A percentile compares a stretch with the other conserved stretches of the same genome.
Conservation (phyloP, 2,329 filamentous ascomycete genomes). For the Dactylellina leptospora region DNA sequence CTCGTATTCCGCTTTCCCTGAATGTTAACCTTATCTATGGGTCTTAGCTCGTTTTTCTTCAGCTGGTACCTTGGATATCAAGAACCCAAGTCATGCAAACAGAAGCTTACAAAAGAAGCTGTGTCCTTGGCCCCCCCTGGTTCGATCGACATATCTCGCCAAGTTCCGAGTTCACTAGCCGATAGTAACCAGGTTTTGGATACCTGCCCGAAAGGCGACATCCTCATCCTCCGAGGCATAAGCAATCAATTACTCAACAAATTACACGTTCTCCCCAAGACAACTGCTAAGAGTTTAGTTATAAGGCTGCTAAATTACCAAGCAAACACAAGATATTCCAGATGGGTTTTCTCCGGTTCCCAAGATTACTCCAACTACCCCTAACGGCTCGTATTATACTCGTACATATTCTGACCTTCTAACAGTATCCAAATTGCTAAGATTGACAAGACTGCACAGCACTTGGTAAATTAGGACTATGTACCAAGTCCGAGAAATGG, state of each 20-base stretch:
- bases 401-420: not conserved
- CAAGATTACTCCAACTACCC: not conserved
- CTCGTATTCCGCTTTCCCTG: conserved; percentile 19
- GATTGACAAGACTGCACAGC: not conserved
- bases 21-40: conserved; percentile 42
- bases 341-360: too few species aligned
- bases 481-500: not conserved
- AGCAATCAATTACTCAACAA: conserved; percentile 5
- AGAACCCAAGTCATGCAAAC: conserved; percentile 16
- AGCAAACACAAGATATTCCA: conserved; percentile 7
- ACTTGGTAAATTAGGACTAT: not conserved
- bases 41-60: conserved; percentile 11
- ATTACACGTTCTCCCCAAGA: conserved; percentile 4
- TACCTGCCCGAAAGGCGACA: conserved; percentile 17
- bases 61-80: conserved; percentile 21
- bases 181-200: conserved; percentile 30
- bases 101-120: not conserved
- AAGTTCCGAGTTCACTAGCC: conserved; percentile 38
- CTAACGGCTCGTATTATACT: not conserved
- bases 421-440: conserved; percentile 6
- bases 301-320: conserved; percentile 41
- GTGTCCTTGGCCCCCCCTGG: not conserved
- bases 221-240: not conserved
- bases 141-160: conserved; percentile 23
- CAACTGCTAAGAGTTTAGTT: conserved; percentile 13